Evolutionary conservation across 2,329 filamentous ascomycete genomes (phyloP), one percentile per base, ranked within the genome.

Genomic region (Cadophora sp.): DNA sequence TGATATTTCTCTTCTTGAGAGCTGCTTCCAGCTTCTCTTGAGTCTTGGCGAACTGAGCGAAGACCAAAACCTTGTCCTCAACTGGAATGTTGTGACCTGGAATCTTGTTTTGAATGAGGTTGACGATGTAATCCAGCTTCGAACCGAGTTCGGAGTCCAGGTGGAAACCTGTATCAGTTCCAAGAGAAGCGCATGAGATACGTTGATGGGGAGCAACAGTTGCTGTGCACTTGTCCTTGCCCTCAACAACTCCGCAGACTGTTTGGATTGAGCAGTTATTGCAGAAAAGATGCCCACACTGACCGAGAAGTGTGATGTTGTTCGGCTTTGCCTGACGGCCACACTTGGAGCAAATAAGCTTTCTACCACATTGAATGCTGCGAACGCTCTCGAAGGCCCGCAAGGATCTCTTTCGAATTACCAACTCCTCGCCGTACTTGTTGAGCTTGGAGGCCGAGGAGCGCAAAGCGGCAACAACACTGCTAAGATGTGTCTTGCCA

Each of bases 211-310:
- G n/a, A 24, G 59, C 45, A 58, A 55, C 18, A n/a, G n/a, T 51
- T 36, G 55, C 18, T 8, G 59, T 55, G 27, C 60, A 20, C 69
- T 61, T 18, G 70, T 41, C 16, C 7, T 18, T 20, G 5, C 33
- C 18, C 13, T 45, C 9, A 5, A 36, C 4, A 20, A 45, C 22
- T 8, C 61, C 61, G 47, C 61, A 63, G 36, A 9, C 24, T 14
- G 3, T 2, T 11, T 22, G 18, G 13, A 36, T 13, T 8, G 3
- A 4, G 63, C 66, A 65, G 20, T 58, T 20, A 62, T 75, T 69
- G 72, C 85, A 87, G n/a, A 84, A 71, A 1, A 79, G 68, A 71
- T 88, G 86, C 0, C 85, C 85, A 68, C 85, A 88, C 6, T 77
- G 77, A 0, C 80, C 79, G 11, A 85, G 78, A 5, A 87, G 73